These are phyloP conservation scores for Colletotrichum sp. DNA, from an alignment of 2,329 filamentous ascomycete genomes.

Conservation along the genomic window DNA sequence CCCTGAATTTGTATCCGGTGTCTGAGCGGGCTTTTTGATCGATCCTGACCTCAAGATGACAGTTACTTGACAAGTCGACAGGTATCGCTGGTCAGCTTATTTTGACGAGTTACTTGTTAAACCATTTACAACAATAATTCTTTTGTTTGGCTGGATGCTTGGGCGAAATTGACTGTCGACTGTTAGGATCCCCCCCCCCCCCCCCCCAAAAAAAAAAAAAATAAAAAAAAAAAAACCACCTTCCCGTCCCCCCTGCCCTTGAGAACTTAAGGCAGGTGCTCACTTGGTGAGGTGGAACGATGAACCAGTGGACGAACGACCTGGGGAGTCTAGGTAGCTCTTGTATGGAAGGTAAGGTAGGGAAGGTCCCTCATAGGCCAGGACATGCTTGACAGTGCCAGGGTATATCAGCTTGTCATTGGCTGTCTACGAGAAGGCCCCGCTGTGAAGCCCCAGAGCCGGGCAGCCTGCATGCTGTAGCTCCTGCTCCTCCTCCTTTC, in stretches of 20 bases:
- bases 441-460: not conserved
- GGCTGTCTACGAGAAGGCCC: not conserved
- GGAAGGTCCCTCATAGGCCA: not conserved
- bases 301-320: not conserved
- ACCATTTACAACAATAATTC: too few relatives aligned
- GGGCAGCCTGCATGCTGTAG: not conserved
- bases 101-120: not conserved
- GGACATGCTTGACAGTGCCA: not conserved
- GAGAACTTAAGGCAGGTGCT: not conserved
- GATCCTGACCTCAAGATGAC: not conserved
- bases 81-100: not conserved
- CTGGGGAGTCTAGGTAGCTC: not conserved
- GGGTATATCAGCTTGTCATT: not conserved
- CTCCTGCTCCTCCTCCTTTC: not conserved
- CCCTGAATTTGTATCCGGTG: not conserved
- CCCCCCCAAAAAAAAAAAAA: too few relatives aligned
- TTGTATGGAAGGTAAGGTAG: not conserved
- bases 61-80: not conserved
- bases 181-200: too few relatives aligned
- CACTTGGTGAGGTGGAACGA: not conserved
- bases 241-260: not conserved
- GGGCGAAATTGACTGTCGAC: too few relatives aligned
- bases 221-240: too few relatives aligned
- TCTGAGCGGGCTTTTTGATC: not conserved
- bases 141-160: too few relatives aligned